Percentiles rank a stretch among this genome's conserved stretches.
Evolutionary conservation across 306 rosid genomes (phyloP).

Genomic region (Quercus robur): DNA sequence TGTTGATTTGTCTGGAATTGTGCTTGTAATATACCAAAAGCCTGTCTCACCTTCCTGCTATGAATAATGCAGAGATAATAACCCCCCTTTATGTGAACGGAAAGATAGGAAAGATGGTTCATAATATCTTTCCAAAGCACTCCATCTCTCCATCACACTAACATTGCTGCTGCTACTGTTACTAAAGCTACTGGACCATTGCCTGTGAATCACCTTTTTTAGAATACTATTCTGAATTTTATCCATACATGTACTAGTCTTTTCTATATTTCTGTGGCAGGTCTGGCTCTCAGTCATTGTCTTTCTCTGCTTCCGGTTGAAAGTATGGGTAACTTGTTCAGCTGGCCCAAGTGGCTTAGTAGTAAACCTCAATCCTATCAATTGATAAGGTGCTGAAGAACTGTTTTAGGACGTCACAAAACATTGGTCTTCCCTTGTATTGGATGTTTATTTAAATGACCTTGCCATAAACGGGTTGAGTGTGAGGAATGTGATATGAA

Average conservation of each 20-base stretch:
- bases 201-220: background rate
- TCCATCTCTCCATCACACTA: background rate
- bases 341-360: no score
- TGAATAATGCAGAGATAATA: constrained; percentile 42
- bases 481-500: constrained; percentile 81
- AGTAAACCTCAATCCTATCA: constrained; percentile 16
- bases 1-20: constrained; percentile 66
- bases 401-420: constrained; percentile 57
- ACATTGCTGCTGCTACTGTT: constrained; percentile 3
- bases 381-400: constrained; percentile 36
- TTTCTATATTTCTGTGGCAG: constrained; percentile 29
- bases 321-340: constrained; percentile 25
- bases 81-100: constrained; percentile 67
- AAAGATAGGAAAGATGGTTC: constrained; percentile 51
- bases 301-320: no score
- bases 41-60: constrained; percentile 75
- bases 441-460: constrained; percentile 50
- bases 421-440: constrained; percentile 64
- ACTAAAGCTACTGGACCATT: background rate
- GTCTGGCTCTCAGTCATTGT: background rate
- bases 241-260: constrained; percentile 20
- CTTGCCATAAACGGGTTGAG: constrained; percentile 66
- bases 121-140: constrained; percentile 48
- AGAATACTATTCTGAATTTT: background rate
- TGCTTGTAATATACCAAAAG: constrained; percentile 25